Evolutionary conservation across 371 early-diverging fungal species (phyloP), one percentile per base, ranked within the genome.

Genomic region (Circinella minor): DNA sequence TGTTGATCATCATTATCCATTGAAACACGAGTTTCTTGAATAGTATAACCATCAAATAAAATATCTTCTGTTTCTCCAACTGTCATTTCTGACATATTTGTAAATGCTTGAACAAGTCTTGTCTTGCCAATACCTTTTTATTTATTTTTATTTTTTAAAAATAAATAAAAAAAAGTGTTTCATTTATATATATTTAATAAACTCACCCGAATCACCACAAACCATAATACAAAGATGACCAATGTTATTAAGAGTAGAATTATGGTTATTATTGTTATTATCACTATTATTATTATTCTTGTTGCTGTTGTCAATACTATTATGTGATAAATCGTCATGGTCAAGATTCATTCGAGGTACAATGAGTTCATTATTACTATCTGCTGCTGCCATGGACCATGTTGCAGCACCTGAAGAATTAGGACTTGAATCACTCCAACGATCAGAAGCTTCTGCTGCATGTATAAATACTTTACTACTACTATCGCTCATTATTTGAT

Each of bases 171-270:
- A 34, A 68, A 66, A 43, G 43, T 9, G 11, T 11, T 39, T 43
- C 11, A 43, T 43, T 43, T 43, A 43, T 43, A 43, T 43, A 27
- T 27, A 27, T 27, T 27, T 27, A 27, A 27, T 27, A 43, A 34
- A 34, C 37, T 20, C 80, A 75, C 88, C 88, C 62, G 86, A 85
- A 72, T 89, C 89, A 47, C 89, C 89, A 64, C 86, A 86, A 1
- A 89, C 81, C 36, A 87, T 81, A 34, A 89, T 75, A 43, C 82
- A 77, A 37, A 88, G 72, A 61, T 77, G 77, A 43, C 84, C 84
- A 36, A 81, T 76, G 37, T 61, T 65, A 17, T 55, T 17, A n/a
- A 38, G 38, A 36, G 36, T 27, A 27, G 27, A 27, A 27, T 27
- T 0, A 2, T 27, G 27, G 27, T 27, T 2, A 27, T 27, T 27